A percentile compares a stretch with the other conserved stretches of the same genome.
phyloP scores from a whole-genome alignment of 768 basidiomycete genomes.

The Boletus rubropictus region DNA sequence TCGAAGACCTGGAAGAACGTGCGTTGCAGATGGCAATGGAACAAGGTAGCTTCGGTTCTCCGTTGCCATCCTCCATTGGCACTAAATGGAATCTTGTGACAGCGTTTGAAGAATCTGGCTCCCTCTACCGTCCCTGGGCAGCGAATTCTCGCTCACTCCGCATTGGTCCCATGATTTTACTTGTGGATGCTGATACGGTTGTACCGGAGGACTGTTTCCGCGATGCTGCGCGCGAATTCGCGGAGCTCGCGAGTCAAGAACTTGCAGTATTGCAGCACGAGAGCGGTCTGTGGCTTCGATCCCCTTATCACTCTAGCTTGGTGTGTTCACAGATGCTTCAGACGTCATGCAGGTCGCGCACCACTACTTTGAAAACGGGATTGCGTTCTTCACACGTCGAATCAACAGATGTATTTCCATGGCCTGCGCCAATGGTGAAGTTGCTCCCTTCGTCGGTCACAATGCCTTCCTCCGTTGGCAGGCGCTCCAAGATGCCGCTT shows the following conservation, averaged over 20 bases:
- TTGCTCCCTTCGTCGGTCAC: constrained; percentile 76
- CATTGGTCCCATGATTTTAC: constrained; percentile 70
- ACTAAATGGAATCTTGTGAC: constrained; percentile 35
- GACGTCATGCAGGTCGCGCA: constrained; percentile 89
- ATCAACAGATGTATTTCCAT: constrained; percentile 82
- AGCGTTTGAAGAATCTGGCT: constrained; percentile 49
- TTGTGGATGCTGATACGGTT: constrained; percentile 85
- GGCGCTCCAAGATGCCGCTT: constrained; percentile 81
- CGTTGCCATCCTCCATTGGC: constrained; percentile 31
- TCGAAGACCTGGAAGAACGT: constrained; percentile 42
- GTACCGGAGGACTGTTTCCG: constrained; percentile 90
- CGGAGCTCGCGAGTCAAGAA: constrained; percentile 54
- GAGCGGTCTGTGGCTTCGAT: constrained; percentile 53
- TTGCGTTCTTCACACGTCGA: constrained; percentile 81
- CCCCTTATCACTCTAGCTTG: not conserved
- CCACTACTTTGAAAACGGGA: constrained; percentile 88
- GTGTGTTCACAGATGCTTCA: constrained; percentile 19
- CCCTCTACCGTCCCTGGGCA: constrained; percentile 66
- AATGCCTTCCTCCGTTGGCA: constrained; percentile 89
- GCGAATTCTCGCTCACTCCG: constrained; percentile 69
- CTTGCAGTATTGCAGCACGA: constrained; percentile 89
- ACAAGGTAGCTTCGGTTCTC: constrained; percentile 36
- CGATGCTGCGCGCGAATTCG: constrained; percentile 82
- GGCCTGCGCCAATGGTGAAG: constrained; percentile 75
- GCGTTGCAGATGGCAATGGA: constrained; percentile 48